Evolutionary conservation across 2,329 filamentous ascomycete genomes (phyloP), one percentile per base, ranked within the genome.

Genomic region (Sordariomycetes sp.): DNA sequence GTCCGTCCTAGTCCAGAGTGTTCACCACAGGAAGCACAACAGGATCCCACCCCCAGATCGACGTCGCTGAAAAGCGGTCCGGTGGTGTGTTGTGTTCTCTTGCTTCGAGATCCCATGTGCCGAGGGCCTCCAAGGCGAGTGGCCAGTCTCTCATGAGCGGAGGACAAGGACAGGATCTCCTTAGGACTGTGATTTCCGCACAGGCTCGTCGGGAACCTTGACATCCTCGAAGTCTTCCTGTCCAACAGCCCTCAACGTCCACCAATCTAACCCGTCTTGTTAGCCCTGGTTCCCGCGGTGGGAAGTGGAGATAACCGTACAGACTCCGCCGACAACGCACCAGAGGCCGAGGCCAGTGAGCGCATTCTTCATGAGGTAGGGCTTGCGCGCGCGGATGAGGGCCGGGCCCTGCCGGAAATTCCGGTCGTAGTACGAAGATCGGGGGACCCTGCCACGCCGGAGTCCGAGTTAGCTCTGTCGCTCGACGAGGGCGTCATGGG

Each of bases 221-320:
- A 97, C 92, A 70, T 99, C 94, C 59, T 92, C 89, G 75, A 99
- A 99, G 64, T 97, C 90, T 72, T 97, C 94, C 74, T 97, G 94
- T 51, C 93, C 90, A 68, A 99, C 89, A 58, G 90, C 90, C 64
- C 79, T 82, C 69, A 99, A 87, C 3, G 81, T 84, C 68, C 83
- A 84, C 64, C 74, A 74, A 66, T 83, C 81, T 83, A 59, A n/a
- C 53, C 37, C 3, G 24, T 50, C 50, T 24, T 16, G 55, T 53
- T 16, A 53, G 51, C 32, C 51, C 8, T 35, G 51, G 51, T 53
- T 25, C 51, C 12, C 8, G 3, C 25, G 52, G 12, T 22, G 34
- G 22, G 32, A 55, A 28, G 56, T 11, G 20, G 22, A 37, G 20
- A 20, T 40, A 54, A 18, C 7, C 90, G 62, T 83, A 99, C 94